Evolutionary conservation across 805 yeast genomes (phyloP).

Genomic region (Candida sithepensis): DNA sequence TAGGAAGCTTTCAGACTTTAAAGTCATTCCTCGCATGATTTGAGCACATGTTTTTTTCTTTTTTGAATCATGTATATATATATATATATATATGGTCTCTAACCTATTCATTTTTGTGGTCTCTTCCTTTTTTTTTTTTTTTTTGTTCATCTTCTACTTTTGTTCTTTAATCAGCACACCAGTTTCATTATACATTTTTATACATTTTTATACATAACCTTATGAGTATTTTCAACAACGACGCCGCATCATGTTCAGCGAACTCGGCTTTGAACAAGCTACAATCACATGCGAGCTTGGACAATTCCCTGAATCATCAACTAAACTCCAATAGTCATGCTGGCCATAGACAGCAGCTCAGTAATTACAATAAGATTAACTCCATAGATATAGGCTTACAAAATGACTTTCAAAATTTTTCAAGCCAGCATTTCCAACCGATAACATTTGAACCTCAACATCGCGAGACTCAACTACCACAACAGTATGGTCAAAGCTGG

Average conservation of each 20-base stretch:
- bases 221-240: slow-evolving; percentile 15
- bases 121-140: neutral
- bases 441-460: neutral
- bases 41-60: neutral
- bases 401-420: slow-evolving; percentile 36
- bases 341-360: slow-evolving; percentile 2
- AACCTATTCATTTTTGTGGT: neutral
- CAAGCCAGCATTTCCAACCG: slow-evolving; percentile 1
- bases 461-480: slow-evolving; percentile 1
- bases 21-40: no score
- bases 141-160: no score
- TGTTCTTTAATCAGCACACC: no score
- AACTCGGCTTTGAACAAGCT: slow-evolving; percentile 42
- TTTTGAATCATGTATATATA: neutral
- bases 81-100: no score
- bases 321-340: slow-evolving; percentile 7
- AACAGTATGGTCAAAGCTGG: slow-evolving; percentile 16
- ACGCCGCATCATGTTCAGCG: slow-evolving; percentile 41
- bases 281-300: slow-evolving; percentile 38
- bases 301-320: slow-evolving; percentile 38
- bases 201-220: neutral
- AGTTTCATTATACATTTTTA: neutral
- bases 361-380: slow-evolving; percentile 10
- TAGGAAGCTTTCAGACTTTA: no score
- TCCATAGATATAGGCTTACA: slow-evolving; percentile 35